These are phyloP conservation scores for Biscogniauxia mediterranea DNA, from an alignment of 2,329 filamentous ascomycete genomes.

Conservation along the genomic window DNA sequence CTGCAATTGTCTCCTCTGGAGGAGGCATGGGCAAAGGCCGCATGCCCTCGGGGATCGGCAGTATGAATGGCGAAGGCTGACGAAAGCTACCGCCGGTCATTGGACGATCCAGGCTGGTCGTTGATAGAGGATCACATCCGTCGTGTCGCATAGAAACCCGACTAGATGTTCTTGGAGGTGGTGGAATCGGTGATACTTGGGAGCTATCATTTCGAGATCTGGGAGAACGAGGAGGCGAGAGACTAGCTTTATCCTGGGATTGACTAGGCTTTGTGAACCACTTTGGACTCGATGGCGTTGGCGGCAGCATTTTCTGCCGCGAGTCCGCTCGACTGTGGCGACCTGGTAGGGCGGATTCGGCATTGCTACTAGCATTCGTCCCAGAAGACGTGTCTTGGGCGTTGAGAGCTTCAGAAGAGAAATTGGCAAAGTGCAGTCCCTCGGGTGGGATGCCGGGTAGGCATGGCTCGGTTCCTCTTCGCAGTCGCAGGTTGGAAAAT, in stretches of 20 bases:
- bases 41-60: constrained; percentile 13
- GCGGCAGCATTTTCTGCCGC: constrained; percentile 23
- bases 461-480: constrained; percentile 35
- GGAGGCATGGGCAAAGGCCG: constrained; percentile 10
- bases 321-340: constrained; percentile 3
- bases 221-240: constrained; percentile 48
- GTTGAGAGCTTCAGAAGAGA: constrained; percentile 44
- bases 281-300: constrained; percentile 32
- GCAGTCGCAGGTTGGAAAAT: constrained; percentile 40
- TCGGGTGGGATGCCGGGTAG: constrained; percentile 39
- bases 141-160: constrained; percentile 47
- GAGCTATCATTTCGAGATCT: constrained; percentile 30
- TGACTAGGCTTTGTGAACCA: constrained; percentile 42
- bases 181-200: constrained; percentile 43
- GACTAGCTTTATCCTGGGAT: constrained; percentile 50
- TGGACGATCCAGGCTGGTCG: constrained; percentile 40
- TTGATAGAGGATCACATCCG: constrained; percentile 39
- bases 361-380: constrained; percentile 16
- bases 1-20: constrained; percentile 6
- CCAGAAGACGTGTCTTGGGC: constrained; percentile 24
- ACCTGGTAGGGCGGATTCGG: constrained; percentile 1
- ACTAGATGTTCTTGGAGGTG: constrained; percentile 53
- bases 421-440: constrained; percentile 46
- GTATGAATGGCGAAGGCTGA: constrained; percentile 42
- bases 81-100: constrained; percentile 46